A percentile compares a stretch with the other conserved stretches of the same genome.
Conservation (phyloP, 768 basidiomycete species). For the Podaxis pistillaris region DNA sequence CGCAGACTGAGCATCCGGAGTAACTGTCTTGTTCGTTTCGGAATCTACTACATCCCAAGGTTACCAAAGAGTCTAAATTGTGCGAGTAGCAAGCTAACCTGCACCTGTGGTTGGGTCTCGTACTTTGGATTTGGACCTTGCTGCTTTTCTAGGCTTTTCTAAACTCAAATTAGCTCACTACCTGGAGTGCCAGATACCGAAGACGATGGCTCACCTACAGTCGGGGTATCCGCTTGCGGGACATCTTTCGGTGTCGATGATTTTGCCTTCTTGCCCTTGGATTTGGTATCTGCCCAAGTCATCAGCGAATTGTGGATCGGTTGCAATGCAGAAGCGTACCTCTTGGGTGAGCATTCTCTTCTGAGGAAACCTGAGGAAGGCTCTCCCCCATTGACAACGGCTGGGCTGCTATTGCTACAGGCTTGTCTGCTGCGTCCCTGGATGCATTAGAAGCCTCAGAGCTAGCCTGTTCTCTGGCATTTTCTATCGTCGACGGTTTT, state of each 20-base stretch:
- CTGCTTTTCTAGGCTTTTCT: neutral
- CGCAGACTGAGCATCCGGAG: neutral
- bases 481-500: constrained; percentile 11
- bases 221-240: neutral
- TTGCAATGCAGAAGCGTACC: neutral
- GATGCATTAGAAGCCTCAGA: neutral
- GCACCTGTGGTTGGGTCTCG: constrained; percentile 3
- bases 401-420: neutral
- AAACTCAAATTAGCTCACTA: neutral
- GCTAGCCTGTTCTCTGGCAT: neutral
- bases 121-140: constrained; percentile 5
- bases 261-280: neutral
- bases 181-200: neutral
- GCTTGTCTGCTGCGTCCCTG: neutral
- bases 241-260: neutral
- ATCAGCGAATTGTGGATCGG: neutral
- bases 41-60: constrained; percentile 14
- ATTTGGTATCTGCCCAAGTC: neutral
- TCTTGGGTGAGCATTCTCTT: neutral
- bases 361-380: neutral
- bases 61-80: constrained; percentile 1
- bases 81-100: constrained; percentile 12
- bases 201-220: neutral
- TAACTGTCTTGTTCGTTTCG: constrained; percentile 10
- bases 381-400: neutral